These are phyloP conservation scores for Coemansia sp. DNA, from an alignment of 371 early-diverging fungal species.

Conservation along the genomic window DNA sequence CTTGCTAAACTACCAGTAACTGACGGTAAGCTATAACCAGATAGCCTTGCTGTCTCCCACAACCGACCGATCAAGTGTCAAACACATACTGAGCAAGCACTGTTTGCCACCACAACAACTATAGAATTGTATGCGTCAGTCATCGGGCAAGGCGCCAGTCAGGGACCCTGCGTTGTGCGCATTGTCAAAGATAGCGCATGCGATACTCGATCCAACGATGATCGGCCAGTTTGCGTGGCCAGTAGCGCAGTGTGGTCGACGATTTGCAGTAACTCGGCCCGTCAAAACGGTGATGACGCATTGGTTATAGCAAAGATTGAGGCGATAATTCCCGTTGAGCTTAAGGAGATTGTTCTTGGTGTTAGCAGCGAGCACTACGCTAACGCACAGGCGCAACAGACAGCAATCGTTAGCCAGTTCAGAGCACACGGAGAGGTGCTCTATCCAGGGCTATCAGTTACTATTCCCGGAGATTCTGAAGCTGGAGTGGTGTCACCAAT, in stretches of 20 bases:
- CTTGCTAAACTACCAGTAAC: background rate
- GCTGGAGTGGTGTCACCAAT: background rate
- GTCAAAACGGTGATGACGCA: background rate
- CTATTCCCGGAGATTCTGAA: background rate
- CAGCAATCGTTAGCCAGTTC: constrained; percentile 23
- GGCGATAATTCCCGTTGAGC: constrained; percentile 23
- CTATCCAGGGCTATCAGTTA: constrained; percentile 5
- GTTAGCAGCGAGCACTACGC: constrained; percentile 27
- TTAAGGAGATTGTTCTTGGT: constrained; percentile 44
- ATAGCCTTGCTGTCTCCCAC: background rate
- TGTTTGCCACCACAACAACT: background rate
- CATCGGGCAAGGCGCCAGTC: background rate
- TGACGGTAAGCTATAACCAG: background rate
- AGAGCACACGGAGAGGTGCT: constrained; percentile 1
- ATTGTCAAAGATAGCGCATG: background rate
- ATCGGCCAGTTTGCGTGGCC: constrained; percentile 4
- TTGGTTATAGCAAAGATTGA: constrained; percentile 20
- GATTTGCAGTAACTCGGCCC: background rate
- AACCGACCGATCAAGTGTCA: background rate
- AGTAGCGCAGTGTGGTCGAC: background rate
- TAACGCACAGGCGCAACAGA: constrained; percentile 17
- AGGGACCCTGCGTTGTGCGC: constrained; percentile 9
- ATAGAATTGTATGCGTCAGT: constrained; percentile 4
- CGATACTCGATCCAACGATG: background rate
- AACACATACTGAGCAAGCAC: background rate